Evolutionary conservation across 2,329 filamentous ascomycete species (phyloP).

Genomic region (Cladophialophora immunda): DNA sequence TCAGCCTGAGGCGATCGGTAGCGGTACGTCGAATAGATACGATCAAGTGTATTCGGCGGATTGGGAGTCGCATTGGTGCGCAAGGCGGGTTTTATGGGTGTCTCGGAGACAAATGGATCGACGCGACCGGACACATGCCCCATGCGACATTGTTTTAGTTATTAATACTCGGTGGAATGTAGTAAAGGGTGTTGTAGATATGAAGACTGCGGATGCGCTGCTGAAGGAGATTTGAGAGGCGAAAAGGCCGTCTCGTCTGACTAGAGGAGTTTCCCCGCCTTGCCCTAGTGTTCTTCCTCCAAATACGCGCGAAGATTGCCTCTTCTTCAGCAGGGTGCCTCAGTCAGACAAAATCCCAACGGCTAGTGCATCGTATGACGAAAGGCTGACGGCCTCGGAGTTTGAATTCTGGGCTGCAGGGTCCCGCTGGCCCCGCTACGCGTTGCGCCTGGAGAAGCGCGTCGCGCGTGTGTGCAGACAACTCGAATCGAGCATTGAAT

Average conservation of each 20-base stretch:
- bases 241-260: neutral
- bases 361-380: slow-evolving; percentile 2
- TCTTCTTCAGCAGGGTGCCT: neutral
- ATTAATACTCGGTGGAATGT: slow-evolving; percentile 21
- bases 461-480: slow-evolving; percentile 12
- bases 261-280: neutral
- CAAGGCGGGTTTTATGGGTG: slow-evolving; percentile 17
- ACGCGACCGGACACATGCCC: slow-evolving; percentile 21
- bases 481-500: neutral
- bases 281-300: neutral
- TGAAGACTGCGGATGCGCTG: slow-evolving; percentile 18
- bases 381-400: neutral
- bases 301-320: neutral
- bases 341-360: neutral
- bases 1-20: slow-evolving; percentile 10
- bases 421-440: slow-evolving; percentile 9
- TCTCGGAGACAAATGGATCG: slow-evolving; percentile 26
- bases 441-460: slow-evolving; percentile 3
- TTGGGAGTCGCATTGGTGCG: slow-evolving; percentile 23
- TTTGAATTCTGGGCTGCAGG: neutral
- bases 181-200: slow-evolving; percentile 9
- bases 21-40: slow-evolving; percentile 25
- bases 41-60: slow-evolving; percentile 23
- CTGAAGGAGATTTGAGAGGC: slow-evolving; percentile 5
- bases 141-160: slow-evolving; percentile 34